Evolutionary conservation across 2,329 filamentous ascomycete genomes (phyloP), one percentile per base, ranked within the genome.

Genomic region (Mariannaea elegans): DNA sequence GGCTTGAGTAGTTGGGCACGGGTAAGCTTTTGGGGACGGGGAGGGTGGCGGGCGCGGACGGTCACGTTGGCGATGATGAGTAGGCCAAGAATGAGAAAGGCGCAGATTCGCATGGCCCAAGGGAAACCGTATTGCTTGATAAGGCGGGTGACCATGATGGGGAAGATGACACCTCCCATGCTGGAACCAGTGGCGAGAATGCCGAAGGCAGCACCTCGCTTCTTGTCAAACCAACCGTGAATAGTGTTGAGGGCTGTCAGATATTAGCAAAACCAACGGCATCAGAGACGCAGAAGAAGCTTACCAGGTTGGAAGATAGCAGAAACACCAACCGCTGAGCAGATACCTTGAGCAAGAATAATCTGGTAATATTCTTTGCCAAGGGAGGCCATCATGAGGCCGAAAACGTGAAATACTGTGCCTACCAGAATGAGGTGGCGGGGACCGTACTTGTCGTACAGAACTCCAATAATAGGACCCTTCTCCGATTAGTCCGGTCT

Each of bases 361-460:
- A 80, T 74, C 38, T 80, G 78, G 42, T 75, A 80, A 61, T 80
- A 80, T 21, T 78, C 49, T 0, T 59, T 73, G 2, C 70, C 69
- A 10, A 90, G 71, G 4, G 80, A 83, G 0, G 84, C 80, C 85
- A 89, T 88, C 84, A 90, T 88, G 2, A 90, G 68, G 3, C 85
- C 83, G 51, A 89, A 83, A 9, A 90, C 81, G 54, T 88, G 84
- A 19, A 87, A 70, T 45, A 87, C 76, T 0, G 80, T 82, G 6
- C 86, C 86, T 14, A 74, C 67, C 0, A 85, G 41, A 0, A 89
- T 70, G 0, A 91, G 76, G 36, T 77, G 81, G n/a, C 82, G 81
- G 0, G 88, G 87, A 0, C 89, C 89, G 56, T 86, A 84, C 56
- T 81, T 84, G 67, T 92, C 90, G 63, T 83, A 90, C 1, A 89